These are phyloP conservation scores for Diutina pseudorugosa DNA, from an alignment of 1,139 yeast species.

Conservation along the genomic window DNA sequence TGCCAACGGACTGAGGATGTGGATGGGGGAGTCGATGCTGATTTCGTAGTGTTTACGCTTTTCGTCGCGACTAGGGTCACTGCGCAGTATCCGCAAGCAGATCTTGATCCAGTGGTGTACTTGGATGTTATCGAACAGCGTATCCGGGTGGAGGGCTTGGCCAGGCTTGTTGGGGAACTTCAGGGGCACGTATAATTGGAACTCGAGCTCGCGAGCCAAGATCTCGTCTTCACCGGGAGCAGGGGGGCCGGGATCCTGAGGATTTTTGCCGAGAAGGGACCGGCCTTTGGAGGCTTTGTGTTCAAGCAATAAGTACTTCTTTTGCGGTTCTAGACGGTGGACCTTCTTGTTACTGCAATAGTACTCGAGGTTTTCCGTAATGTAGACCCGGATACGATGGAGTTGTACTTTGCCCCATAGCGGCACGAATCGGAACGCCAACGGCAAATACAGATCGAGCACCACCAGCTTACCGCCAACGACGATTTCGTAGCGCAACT, in stretches of 20 bases:
- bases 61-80: slow-evolving; percentile 40
- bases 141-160: slow-evolving; percentile 60
- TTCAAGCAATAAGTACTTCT: slow-evolving; percentile 68
- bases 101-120: slow-evolving; percentile 92
- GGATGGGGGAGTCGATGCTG: slow-evolving; percentile 84
- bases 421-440: slow-evolving; percentile 76
- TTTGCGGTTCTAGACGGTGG: slow-evolving; percentile 83
- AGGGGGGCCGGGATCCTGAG: slow-evolving; percentile 10
- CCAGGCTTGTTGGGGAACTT: slow-evolving; percentile 34
- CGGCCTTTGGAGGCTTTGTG: slow-evolving; percentile 53
- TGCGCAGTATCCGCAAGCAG: slow-evolving; percentile 61
- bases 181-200: slow-evolving; percentile 71
- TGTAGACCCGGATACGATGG: slow-evolving; percentile 73
- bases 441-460: slow-evolving; percentile 70
- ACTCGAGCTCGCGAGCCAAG: slow-evolving; percentile 58
- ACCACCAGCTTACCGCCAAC: slow-evolving; percentile 83
- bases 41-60: slow-evolving; percentile 84
- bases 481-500: slow-evolving; percentile 76
- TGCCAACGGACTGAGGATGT: slow-evolving; percentile 50
- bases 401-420: slow-evolving; percentile 70
- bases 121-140: slow-evolving; percentile 65
- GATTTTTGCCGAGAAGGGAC: slow-evolving; percentile 20
- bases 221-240: slow-evolving; percentile 24
- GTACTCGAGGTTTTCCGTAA: slow-evolving; percentile 85
- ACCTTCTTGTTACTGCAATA: slow-evolving; percentile 77